These are phyloP conservation scores for Mallotus repandus DNA, from an alignment of 441 rosid species.

Conservation along the genomic window DNA sequence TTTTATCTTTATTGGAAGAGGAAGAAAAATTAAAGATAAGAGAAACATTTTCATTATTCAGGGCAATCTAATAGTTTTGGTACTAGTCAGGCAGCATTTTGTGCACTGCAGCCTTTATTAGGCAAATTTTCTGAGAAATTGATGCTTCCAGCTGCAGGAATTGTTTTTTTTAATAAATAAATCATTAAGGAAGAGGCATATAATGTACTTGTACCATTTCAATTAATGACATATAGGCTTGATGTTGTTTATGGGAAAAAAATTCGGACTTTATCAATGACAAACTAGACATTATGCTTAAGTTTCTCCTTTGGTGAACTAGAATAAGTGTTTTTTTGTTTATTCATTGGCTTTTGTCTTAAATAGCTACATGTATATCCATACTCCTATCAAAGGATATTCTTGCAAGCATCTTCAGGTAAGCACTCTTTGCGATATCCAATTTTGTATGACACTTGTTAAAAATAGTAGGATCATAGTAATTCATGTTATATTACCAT, in stretches of 20 bases:
- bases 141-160: not conserved
- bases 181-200: not conserved
- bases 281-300: slow-evolving; percentile 9
- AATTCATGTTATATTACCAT: not conserved
- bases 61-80: not conserved
- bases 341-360: slow-evolving; percentile 22
- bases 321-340: slow-evolving; percentile 2
- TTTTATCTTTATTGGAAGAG: not conserved
- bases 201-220: not conserved
- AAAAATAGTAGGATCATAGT: not conserved
- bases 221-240: not conserved
- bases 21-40: not conserved
- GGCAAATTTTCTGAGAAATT: not conserved
- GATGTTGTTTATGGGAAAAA: not conserved
- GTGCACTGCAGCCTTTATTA: not conserved
- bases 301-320: not conserved
- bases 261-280: not conserved
- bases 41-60: not conserved
- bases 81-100: not conserved
- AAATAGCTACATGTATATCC: slow-evolving; percentile 71
- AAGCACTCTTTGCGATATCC: slow-evolving; percentile 18
- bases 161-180: not conserved
- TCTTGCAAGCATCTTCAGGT: slow-evolving; percentile 97
- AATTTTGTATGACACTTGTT: not conserved
- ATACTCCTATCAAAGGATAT: slow-evolving; percentile 83